phyloP scores from a whole-genome alignment of 2,329 filamentous ascomycete species.

The Penicillium palitans region DNA sequence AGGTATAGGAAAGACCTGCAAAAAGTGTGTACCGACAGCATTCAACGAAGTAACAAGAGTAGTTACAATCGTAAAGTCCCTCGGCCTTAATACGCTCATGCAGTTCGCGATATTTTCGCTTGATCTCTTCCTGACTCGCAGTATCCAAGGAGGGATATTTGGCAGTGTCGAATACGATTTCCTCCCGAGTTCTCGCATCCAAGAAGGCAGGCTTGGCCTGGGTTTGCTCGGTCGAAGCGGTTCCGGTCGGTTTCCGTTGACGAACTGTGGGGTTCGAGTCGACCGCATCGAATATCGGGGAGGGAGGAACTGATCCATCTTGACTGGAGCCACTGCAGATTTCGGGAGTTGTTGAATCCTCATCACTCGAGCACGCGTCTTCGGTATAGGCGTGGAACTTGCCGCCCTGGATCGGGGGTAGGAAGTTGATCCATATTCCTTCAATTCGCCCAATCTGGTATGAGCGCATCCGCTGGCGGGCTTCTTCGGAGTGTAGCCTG shows the following conservation, averaged over 20 bases:
- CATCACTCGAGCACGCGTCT: constrained; percentile 45
- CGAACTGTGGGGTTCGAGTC: constrained; percentile 42
- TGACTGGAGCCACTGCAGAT: constrained; percentile 56
- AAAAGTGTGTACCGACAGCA: constrained; percentile 69
- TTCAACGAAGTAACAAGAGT: constrained; percentile 76
- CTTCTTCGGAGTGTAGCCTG: constrained; percentile 79
- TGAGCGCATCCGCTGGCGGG: constrained; percentile 71
- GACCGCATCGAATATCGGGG: constrained; percentile 59
- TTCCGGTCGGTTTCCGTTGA: constrained; percentile 38
- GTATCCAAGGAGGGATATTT: constrained; percentile 79
- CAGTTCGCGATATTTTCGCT: constrained; percentile 77
- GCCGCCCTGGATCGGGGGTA: constrained; percentile 89
- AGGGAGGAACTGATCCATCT: constrained; percentile 57
- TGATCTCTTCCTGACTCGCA: constrained; percentile 71
- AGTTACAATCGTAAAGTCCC: constrained; percentile 82
- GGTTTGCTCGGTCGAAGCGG: constrained; percentile 25
- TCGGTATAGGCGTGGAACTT: constrained; percentile 62
- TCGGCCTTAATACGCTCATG: constrained; percentile 69
- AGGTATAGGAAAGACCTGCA: constrained; percentile 60
- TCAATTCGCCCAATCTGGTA: constrained; percentile 83
- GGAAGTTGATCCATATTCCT: constrained; percentile 81
- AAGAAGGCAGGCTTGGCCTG: constrained; percentile 61
- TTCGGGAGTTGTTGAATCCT: constrained; percentile 27
- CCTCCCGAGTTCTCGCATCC: constrained; percentile 70
- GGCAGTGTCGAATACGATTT: constrained; percentile 72